phyloP scores from a whole-genome alignment of 495 filamentous ascomycete genomes.

The Penicillium silybi region DNA sequence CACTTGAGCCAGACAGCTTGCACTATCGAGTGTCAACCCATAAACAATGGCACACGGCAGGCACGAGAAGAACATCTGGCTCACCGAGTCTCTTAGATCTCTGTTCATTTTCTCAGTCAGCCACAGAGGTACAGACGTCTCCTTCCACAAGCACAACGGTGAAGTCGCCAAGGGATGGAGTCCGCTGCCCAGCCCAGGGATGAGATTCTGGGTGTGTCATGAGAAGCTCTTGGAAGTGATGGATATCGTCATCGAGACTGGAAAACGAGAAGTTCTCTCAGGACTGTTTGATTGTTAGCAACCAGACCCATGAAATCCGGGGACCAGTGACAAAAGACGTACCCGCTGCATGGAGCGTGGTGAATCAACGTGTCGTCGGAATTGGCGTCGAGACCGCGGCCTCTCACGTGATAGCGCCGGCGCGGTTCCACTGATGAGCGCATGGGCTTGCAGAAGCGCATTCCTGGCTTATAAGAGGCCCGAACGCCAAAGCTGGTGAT shows the following conservation, averaged over 20 bases:
- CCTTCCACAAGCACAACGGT: constrained; percentile 31
- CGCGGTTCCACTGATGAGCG: constrained; percentile 27
- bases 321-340: neutral
- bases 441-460: constrained; percentile 20
- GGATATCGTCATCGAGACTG: constrained; percentile 38
- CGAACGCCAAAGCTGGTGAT: constrained; percentile 8
- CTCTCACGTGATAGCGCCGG: constrained; percentile 18
- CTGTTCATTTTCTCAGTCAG: constrained; percentile 49
- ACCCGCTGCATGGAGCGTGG: constrained; percentile 3
- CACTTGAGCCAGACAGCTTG: neutral
- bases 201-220: constrained; percentile 34
- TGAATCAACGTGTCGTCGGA: constrained; percentile 12
- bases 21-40: neutral
- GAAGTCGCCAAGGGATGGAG: constrained; percentile 27
- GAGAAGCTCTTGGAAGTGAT: constrained; percentile 36
- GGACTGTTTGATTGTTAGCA: constrained; percentile 2
- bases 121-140: constrained; percentile 23
- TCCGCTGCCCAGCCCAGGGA: constrained; percentile 22
- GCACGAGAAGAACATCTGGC: neutral
- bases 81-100: constrained; percentile 37
- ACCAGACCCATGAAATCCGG: neutral
- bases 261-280: constrained; percentile 3
- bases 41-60: neutral
- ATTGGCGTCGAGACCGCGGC: constrained; percentile 11
- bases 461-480: constrained; percentile 17